Conservation (phyloP, 225 moss, liverwort and hornwort species). For the Pseudisothecium myosuroides region DNA sequence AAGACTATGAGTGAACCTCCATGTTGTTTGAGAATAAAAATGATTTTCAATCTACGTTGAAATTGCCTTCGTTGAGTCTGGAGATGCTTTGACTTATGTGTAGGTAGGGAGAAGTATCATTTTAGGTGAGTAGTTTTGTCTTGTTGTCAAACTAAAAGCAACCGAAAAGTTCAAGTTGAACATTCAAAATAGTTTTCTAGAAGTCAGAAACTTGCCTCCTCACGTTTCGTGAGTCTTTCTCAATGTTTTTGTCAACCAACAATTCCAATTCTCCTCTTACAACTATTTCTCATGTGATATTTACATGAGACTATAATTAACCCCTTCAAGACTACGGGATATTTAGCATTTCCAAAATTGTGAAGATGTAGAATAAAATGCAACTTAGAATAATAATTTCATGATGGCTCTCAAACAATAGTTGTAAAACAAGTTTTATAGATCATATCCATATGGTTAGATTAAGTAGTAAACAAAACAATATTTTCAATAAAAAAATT, state of each 20-base stretch:
- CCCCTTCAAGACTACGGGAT: accelerated
- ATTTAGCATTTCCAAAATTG: not conserved
- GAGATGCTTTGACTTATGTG: not conserved
- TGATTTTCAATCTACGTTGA: not conserved
- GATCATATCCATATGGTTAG: not conserved
- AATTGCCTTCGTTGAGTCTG: not conserved
- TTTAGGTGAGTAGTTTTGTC: too few relatives aligned
- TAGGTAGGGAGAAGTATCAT: not conserved
- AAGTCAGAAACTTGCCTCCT: not conserved
- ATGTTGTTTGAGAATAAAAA: not conserved
- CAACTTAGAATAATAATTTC: not conserved
- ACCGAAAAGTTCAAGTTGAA: not conserved
- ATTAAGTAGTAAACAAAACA: not conserved
- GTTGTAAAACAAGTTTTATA: not conserved
- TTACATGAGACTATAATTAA: not conserved
- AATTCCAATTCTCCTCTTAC: not conserved
- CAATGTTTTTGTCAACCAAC: accelerated
- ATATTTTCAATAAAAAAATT: too few relatives aligned
- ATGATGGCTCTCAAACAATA: not conserved
- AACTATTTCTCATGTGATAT: not conserved
- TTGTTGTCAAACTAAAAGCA: not conserved
- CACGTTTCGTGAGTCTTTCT: not conserved
- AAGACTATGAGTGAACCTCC: not conserved
- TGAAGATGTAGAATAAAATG: not conserved
- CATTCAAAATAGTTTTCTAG: not conserved